phyloP scores from a whole-genome alignment of 257 asterid species.

The Capsicum pubescens region DNA sequence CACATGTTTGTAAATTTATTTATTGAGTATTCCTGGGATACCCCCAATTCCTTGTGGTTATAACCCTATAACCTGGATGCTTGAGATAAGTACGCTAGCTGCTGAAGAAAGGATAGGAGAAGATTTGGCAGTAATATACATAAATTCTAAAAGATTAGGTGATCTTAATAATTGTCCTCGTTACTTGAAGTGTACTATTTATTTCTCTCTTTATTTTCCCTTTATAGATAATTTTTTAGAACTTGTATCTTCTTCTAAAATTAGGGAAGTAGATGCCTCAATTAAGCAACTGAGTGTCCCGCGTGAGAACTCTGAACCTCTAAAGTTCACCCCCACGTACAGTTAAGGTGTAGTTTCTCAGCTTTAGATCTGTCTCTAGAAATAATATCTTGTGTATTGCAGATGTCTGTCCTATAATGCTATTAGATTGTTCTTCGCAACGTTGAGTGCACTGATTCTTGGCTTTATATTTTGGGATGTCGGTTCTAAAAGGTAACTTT shows the following conservation, averaged over 20 bases:
- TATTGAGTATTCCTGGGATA: constrained; percentile 62
- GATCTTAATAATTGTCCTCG: constrained; percentile 27
- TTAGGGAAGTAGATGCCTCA: constrained; percentile 75
- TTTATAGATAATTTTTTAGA: not conserved
- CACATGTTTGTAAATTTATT: constrained; percentile 1
- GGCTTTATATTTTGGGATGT: constrained; percentile 84
- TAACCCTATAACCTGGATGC: constrained; percentile 98
- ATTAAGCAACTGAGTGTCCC: constrained; percentile 63
- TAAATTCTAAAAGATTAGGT: constrained; percentile 67
- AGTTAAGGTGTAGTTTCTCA: constrained; percentile 63
- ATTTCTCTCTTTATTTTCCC: constrained; percentile 23
- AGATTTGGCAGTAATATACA: constrained; percentile 52
- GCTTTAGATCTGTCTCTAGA: constrained; percentile 69
- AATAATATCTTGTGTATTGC: constrained; percentile 82
- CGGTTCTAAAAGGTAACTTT: constrained; percentile 74
- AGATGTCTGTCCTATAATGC: constrained; percentile 79
- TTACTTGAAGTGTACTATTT: not conserved
- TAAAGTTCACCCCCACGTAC: constrained; percentile 56
- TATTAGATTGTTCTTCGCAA: constrained; percentile 78
- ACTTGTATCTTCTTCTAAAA: constrained; percentile 20
- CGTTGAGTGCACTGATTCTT: constrained; percentile 66
- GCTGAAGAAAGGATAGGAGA: constrained; percentile 64
- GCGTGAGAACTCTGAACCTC: constrained; percentile 62
- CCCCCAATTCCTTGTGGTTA: constrained; percentile 67
- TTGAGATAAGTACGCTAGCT: constrained; percentile 75